Base-by-base conservation (phyloP, 169 alveolate species). In the Plasmodium cynomolgi region DNA sequence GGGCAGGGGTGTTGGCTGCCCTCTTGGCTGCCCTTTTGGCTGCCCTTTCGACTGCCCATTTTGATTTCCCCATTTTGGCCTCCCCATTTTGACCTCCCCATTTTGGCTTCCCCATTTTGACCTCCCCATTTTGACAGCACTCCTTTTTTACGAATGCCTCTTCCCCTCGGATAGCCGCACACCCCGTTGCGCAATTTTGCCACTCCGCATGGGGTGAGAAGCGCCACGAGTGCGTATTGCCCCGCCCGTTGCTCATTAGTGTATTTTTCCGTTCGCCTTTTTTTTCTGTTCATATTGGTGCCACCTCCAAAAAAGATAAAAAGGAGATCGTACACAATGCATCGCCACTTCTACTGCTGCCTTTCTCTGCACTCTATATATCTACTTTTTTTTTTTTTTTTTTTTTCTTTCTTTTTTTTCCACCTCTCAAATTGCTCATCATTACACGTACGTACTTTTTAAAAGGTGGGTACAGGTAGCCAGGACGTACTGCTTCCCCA, bases 361-460 rank as follows among this genome's bases (percentile, higher is more conserved):
- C 58, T 11, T 47, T 13, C 4, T 13, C 1, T 47, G n/a, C 2
- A 47, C 13, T 47, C 17, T 47, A 47, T 34, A 23, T 71, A 71
- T 26, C n/a, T 71, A 9, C 9, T 71, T 44, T 44, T 44, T 44
- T 44, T 44, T 44, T 44, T 71, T 71, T 71, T 31, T 74, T 74
- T 74, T 74, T 74, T 75, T 75, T 29, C 23, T 74, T 20, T 74
- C n/a, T 20, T 74, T 74, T 73, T 73, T 73, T 73, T 15, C 47
- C 4, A 9, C 3, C n/a, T 31, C 39, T 23, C 26, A n/a, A 73
- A 31, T 73, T 73, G 31, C 15, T 9, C 23, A 73, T 3, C 23
- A 9, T 15, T 20, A 15, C 33, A 73, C 47, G 47, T 73, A 37
- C 44, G 44, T 6, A 37, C 9, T 37, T 37, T 37, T 37, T 37